A percentile compares a stretch with the other conserved stretches of the same genome.
Conservation (phyloP, 495 filamentous ascomycete species). For the Umbilicaria muhlenbergii region DNA sequence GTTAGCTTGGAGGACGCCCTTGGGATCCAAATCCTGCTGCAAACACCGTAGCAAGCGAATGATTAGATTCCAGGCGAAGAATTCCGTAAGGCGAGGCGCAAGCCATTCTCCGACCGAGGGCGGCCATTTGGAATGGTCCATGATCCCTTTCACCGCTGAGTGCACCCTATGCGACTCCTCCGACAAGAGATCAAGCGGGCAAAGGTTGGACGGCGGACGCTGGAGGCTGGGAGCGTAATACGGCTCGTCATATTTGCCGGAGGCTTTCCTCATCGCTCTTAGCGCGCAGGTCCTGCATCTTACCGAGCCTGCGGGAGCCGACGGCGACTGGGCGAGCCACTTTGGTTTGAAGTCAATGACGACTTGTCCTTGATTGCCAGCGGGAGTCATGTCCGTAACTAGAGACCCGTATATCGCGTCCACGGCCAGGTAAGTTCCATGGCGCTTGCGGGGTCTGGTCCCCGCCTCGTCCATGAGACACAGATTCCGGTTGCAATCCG, state of each 20-base stretch:
- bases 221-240: slow-evolving; percentile 13
- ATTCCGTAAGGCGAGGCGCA: slow-evolving; percentile 3
- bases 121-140: slow-evolving; percentile 5
- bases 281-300: slow-evolving; percentile 83
- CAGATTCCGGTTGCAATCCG: slow-evolving; percentile 36
- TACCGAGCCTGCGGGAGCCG: slow-evolving; percentile 44
- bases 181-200: slow-evolving; percentile 40
- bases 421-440: slow-evolving; percentile 41
- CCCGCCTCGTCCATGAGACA: slow-evolving; percentile 17
- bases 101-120: neutral
- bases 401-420: slow-evolving; percentile 50
- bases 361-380: slow-evolving; percentile 17
- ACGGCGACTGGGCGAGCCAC: slow-evolving; percentile 76
- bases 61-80: slow-evolving; percentile 13
- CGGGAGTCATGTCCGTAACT: slow-evolving; percentile 64
- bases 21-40: slow-evolving; percentile 33
- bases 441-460: slow-evolving; percentile 28
- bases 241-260: slow-evolving; percentile 11
- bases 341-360: slow-evolving; percentile 81
- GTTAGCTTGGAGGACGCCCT: slow-evolving; percentile 23
- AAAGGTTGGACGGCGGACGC: slow-evolving; percentile 18
- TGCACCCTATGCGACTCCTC: slow-evolving; percentile 22
- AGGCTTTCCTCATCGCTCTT: slow-evolving; percentile 37
- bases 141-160: slow-evolving; percentile 16
- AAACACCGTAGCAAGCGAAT: slow-evolving; percentile 27